phyloP scores from a whole-genome alignment of 768 basidiomycete species.

The Agrocybe chaxingu region DNA sequence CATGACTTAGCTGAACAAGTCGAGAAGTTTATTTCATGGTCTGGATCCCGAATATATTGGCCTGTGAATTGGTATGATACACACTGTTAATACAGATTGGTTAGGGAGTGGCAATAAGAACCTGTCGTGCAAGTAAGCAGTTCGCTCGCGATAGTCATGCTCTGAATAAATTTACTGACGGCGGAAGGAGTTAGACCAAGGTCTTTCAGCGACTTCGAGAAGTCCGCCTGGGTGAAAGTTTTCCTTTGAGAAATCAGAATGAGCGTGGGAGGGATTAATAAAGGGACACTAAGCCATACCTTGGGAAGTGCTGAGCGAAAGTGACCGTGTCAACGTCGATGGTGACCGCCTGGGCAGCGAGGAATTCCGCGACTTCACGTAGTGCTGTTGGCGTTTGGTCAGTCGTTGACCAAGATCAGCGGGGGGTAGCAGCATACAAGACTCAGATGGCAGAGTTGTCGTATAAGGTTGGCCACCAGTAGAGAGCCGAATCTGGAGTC shows the following conservation, averaged over 20 bases:
- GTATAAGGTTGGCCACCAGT: constrained; percentile 80
- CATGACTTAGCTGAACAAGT: no score
- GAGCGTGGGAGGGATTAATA: not conserved
- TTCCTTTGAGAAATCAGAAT: constrained; percentile 47
- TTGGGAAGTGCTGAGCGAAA: constrained; percentile 81
- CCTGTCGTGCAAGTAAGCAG: constrained; percentile 29
- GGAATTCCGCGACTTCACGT: constrained; percentile 81
- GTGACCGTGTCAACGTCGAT: constrained; percentile 78
- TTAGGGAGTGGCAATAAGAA: constrained; percentile 50
- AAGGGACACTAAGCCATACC: constrained; percentile 40
- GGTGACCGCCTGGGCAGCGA: constrained; percentile 68
- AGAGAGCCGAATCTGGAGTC: constrained; percentile 86
- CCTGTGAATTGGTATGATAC: not conserved
- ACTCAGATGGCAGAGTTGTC: constrained; percentile 75
- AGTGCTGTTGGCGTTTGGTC: constrained; percentile 48
- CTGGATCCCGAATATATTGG: not conserved
- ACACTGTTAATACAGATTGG: constrained; percentile 9
- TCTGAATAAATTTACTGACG: constrained; percentile 38
- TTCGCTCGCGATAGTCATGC: not conserved
- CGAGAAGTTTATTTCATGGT: no score
- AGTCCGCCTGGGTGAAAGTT: constrained; percentile 69
- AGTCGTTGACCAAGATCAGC: not conserved
- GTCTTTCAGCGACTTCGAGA: constrained; percentile 76
- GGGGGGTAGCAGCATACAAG: constrained; percentile 49
- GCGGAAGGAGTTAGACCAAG: constrained; percentile 91